These are phyloP conservation scores for Candida sakaeoensis DNA, from an alignment of 805 yeast genomes.

Conservation along the genomic window DNA sequence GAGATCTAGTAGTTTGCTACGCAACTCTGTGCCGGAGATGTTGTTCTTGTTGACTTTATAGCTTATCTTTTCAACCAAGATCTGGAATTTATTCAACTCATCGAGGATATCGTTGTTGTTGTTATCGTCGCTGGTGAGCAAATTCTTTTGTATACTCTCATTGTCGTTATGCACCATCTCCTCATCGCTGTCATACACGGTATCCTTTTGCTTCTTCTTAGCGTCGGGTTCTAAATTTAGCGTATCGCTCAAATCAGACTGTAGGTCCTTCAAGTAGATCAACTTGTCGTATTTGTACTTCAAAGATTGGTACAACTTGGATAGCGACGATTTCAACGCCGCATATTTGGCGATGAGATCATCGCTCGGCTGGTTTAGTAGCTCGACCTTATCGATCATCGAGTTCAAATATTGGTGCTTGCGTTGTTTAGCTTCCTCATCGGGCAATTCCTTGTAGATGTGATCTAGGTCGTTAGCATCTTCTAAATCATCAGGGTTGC, in stretches of 20 bases:
- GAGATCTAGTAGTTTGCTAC: background rate
- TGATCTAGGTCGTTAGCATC: conserved; percentile 7
- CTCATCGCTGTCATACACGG: conserved; percentile 11
- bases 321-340: conserved; percentile 14
- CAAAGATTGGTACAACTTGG: conserved; percentile 16
- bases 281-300: conserved; percentile 28
- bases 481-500: conserved; percentile 3
- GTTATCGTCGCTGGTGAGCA: background rate
- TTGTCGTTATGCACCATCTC: background rate
- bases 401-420: conserved; percentile 1
- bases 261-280: conserved; percentile 20
- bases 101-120: background rate
- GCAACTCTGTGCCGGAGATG: background rate
- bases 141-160: conserved; percentile 2
- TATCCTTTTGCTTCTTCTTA: background rate
- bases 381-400: conserved; percentile 10
- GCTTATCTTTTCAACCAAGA: conserved; percentile 13
- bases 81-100: conserved; percentile 9
- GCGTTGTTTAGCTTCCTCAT: background rate
- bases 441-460: background rate
- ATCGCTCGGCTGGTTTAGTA: conserved; percentile 7
- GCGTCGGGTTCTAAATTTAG: conserved; percentile 2
- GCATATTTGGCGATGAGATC: conserved; percentile 19
- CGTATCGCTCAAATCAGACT: conserved; percentile 8
- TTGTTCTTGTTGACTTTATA: conserved; percentile 9